A percentile compares a stretch with the other conserved stretches of the same genome.
Evolutionary conservation across 441 rosid species (phyloP).

Genomic region (Capsella rubella): DNA sequence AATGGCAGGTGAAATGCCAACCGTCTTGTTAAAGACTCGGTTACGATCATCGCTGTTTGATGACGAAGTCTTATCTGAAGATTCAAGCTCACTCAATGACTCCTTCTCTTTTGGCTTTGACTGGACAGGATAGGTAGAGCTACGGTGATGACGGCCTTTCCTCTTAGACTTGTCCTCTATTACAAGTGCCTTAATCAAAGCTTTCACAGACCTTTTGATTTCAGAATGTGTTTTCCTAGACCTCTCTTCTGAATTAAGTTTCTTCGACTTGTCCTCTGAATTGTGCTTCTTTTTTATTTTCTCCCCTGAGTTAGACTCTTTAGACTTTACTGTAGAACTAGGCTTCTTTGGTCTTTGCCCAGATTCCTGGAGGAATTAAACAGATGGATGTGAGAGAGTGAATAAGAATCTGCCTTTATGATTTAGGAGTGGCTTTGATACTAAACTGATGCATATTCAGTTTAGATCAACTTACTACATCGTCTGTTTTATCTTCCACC

Average conservation of each 20-base stretch:
- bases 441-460: neutral
- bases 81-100: slow-evolving; percentile 42
- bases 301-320: slow-evolving; percentile 41
- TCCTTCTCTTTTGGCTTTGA: slow-evolving; percentile 38
- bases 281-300: slow-evolving; percentile 31
- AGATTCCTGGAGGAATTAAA: slow-evolving; percentile 29
- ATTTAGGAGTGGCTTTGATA: neutral
- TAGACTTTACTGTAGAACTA: slow-evolving; percentile 26
- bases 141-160: slow-evolving; percentile 61
- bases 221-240: slow-evolving; percentile 40
- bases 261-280: slow-evolving; percentile 42
- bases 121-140: slow-evolving; percentile 53
- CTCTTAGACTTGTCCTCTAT: slow-evolving; percentile 59
- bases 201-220: slow-evolving; percentile 57
- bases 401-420: slow-evolving; percentile 2
- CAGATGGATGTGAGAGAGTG: slow-evolving; percentile 7
- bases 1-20: slow-evolving; percentile 34
- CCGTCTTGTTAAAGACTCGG: slow-evolving; percentile 25
- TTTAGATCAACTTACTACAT: slow-evolving; percentile 49
- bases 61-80: slow-evolving; percentile 38
- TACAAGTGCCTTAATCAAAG: slow-evolving; percentile 63
- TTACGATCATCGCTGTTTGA: slow-evolving; percentile 39
- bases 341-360: slow-evolving; percentile 38
- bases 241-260: slow-evolving; percentile 54
- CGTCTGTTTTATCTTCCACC: slow-evolving; percentile 30